phyloP scores from a whole-genome alignment of 2,329 filamentous ascomycete species.

The Didymella exigua region DNA sequence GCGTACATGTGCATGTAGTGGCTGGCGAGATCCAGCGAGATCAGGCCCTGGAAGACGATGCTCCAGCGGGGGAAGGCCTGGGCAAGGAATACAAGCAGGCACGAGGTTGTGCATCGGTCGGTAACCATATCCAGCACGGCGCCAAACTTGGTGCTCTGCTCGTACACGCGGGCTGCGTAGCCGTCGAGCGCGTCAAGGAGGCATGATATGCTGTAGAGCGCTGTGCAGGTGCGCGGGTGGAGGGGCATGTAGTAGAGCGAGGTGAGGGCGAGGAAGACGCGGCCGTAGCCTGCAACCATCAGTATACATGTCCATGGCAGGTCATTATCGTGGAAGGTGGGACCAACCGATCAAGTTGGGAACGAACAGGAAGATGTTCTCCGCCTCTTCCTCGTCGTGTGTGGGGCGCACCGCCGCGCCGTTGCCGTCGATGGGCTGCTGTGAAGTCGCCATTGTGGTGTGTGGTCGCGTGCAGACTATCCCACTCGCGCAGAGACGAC shows the following conservation, averaged over 20 bases:
- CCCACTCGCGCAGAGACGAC: slow-evolving; percentile 14
- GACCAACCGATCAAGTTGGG: slow-evolving; percentile 58
- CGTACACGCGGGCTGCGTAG: slow-evolving; percentile 82
- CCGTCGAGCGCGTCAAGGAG: slow-evolving; percentile 95
- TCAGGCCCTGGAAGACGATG: slow-evolving; percentile 91
- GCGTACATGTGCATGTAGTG: slow-evolving; percentile 99
- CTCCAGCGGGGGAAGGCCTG: slow-evolving; percentile 94
- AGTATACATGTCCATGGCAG: slow-evolving; percentile 4
- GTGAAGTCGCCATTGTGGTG: slow-evolving; percentile 36
- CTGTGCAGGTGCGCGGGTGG: slow-evolving; percentile 91
- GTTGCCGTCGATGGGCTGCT: slow-evolving; percentile 38
- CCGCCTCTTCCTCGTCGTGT: slow-evolving; percentile 37
- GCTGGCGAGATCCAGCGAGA: slow-evolving; percentile 89
- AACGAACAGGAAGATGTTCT: slow-evolving; percentile 62
- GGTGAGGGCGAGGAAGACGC: slow-evolving; percentile 70
- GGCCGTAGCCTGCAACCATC: slow-evolving; percentile 53
- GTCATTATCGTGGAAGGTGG: background rate
- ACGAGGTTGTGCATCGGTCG: slow-evolving; percentile 94
- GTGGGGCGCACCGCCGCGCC: slow-evolving; percentile 34
- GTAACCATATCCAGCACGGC: slow-evolving; percentile 99
- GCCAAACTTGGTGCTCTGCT: slow-evolving; percentile 94
- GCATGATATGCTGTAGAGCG: slow-evolving; percentile 92
- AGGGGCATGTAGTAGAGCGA: slow-evolving; percentile 99
- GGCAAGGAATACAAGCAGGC: slow-evolving; percentile 90
- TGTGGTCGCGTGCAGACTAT: slow-evolving; percentile 7